phyloP scores from a whole-genome alignment of 371 early-diverging fungal species.

The Rhizopus stolonifer region DNA sequence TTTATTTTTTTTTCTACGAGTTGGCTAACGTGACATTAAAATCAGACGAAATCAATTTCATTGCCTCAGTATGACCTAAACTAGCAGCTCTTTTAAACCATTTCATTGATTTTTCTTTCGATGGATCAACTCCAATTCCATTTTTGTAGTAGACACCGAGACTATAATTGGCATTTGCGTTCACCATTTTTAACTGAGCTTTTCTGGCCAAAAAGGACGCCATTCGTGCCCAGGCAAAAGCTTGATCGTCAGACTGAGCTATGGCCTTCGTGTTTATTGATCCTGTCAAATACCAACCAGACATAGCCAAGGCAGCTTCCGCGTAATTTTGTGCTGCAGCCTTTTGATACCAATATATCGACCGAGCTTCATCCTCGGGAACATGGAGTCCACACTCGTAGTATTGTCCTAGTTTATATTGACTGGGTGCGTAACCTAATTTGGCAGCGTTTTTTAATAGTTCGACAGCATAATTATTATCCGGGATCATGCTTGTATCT shows the following conservation, averaged over 20 bases:
- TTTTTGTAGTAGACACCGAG: constrained; percentile 78
- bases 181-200: constrained; percentile 55
- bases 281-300: constrained; percentile 90
- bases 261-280: constrained; percentile 56
- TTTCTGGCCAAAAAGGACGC: constrained; percentile 47
- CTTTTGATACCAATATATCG: constrained; percentile 93
- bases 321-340: constrained; percentile 81
- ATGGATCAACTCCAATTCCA: constrained; percentile 62
- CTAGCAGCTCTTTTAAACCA: constrained; percentile 26
- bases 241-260: constrained; percentile 72
- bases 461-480: constrained; percentile 83
- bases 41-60: constrained; percentile 7
- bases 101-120: constrained; percentile 15
- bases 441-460: constrained; percentile 86
- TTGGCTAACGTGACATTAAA: background rate
- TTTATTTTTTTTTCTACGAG: background rate
- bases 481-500: constrained; percentile 69
- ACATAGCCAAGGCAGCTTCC: constrained; percentile 79
- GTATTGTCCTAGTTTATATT: constrained; percentile 86
- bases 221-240: constrained; percentile 70
- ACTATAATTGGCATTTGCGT: constrained; percentile 79
- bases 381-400: constrained; percentile 90
- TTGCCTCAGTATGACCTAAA: constrained; percentile 18
- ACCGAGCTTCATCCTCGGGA: constrained; percentile 77
- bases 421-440: constrained; percentile 88